Percentiles rank a stretch among this genome's conserved stretches.
Evolutionary conservation across 345 rosid genomes (phyloP).

Genomic region (Raphanus sativus): DNA sequence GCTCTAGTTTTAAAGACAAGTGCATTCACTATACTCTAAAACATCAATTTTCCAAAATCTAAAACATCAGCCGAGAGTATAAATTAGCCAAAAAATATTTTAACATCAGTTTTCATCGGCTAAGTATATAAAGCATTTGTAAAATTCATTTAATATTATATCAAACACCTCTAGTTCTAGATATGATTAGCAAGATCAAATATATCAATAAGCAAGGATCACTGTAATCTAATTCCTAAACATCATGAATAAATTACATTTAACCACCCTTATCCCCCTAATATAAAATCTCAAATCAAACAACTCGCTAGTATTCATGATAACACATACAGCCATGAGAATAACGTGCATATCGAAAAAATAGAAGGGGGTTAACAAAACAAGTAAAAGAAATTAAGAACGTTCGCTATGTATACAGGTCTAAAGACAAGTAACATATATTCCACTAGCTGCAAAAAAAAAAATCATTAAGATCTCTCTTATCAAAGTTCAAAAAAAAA

Average conservation of each 20-base stretch:
- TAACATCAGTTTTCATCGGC: neutral
- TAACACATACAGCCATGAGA: neutral
- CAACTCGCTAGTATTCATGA: neutral
- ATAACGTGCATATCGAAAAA: neutral
- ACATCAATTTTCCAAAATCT: no score
- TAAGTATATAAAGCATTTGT: neutral
- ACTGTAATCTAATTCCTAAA: neutral
- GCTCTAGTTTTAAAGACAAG: no score
- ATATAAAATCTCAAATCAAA: neutral
- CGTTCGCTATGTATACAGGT: neutral
- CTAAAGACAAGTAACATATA: neutral
- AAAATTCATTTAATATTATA: neutral
- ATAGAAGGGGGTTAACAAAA: neutral
- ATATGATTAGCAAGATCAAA: neutral
- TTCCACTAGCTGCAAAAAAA: neutral
- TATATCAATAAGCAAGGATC: neutral
- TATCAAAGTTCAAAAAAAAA: no score
- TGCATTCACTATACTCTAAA: no score
- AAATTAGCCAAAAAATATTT: neutral
- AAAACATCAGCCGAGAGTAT: no score
- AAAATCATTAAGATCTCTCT: neutral
- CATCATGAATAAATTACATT: neutral
- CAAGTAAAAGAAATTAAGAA: neutral
- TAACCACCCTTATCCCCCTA: neutral
- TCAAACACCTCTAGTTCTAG: neutral